Evolutionary conservation across 208 protist genomes (phyloP), one percentile per base, ranked within the genome.

Genomic region (Leishmania aethiopica): DNA sequence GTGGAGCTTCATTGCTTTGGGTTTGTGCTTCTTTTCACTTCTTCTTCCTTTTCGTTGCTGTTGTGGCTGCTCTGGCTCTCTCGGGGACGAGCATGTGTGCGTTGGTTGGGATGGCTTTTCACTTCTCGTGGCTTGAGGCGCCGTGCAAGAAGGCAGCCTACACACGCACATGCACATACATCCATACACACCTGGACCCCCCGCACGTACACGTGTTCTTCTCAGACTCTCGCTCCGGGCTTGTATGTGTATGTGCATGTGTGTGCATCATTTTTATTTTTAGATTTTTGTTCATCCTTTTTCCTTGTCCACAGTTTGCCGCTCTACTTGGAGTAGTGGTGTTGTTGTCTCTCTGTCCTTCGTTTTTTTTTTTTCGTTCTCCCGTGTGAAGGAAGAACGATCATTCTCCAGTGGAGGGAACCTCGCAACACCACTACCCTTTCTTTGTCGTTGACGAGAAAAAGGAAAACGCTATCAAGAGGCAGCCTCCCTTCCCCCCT

Each of bases 311-410:
- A 32, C 57, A 62, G 25, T 8, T 32, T 62, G 6, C 15, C 11
- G 11, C 32, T 17, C 28, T 32, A 64, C 59, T 64, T 0, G 59
- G 59, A 28, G 59, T 10, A 28, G 66, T 51, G 17, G 7, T 32
- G 15, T 32, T n/a, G 32, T n/a, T 32, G 1, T 47, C 37, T 71
- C 66, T 22, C 66, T 42, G 13, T 28, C 37, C 37, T 69, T 40
- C 62, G 22, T 28, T 47, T 42, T 10, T 28, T 73, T 73, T 60
- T 42, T 71, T 84, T 78, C 62, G 28, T 80, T 37, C 81, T 45
- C n/a, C 57, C 60, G 25, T 62, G 66, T 71, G 59, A 32, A 13
- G 59, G 28, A 64, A 64, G 59, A 15, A 32, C 2, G 49, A 42
- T 51, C 32, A 40, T 19, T 79, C 22, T n/a, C 5, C 28, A 32